A percentile compares a stretch with the other conserved stretches of the same genome.
These are phyloP conservation scores for Coelastrella sp. DNA, from an alignment of 139 green algal genomes.

Conservation along the genomic window DNA sequence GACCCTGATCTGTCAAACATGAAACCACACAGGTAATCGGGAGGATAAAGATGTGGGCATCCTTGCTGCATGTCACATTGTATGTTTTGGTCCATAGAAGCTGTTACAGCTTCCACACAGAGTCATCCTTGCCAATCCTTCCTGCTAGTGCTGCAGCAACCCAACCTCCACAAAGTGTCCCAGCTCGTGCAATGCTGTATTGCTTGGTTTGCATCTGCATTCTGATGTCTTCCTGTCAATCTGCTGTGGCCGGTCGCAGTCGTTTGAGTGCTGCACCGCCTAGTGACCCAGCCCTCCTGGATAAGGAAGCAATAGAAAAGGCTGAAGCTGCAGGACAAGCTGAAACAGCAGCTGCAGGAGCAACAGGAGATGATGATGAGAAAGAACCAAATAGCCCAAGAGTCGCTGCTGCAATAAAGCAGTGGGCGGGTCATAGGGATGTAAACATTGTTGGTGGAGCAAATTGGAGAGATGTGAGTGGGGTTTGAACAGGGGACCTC, in stretches of 20 bases:
- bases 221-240: neutral
- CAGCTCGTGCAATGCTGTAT: no score
- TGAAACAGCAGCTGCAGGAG: neutral
- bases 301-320: neutral
- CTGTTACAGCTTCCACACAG: no score
- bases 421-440: neutral
- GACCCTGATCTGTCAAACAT: constrained; percentile 37
- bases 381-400: neutral
- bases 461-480: constrained; percentile 36
- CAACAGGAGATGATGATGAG: no score
- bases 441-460: constrained; percentile 17
- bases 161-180: no score
- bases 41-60: no score
- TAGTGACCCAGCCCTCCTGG: neutral
- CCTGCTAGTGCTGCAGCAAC: no score
- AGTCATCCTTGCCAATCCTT: no score
- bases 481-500: no score
- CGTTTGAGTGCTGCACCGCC: constrained; percentile 6
- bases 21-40: neutral
- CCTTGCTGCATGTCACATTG: no score
- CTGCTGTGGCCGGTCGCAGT: neutral
- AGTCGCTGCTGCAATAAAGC: neutral
- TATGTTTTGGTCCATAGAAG: no score
- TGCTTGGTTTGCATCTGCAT: no score
- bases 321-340: no score